Percentiles rank a stretch among this genome's conserved stretches.
phyloP scores from a whole-genome alignment of 176 grass and related monocot species.

The Hordeum marinum region DNA sequence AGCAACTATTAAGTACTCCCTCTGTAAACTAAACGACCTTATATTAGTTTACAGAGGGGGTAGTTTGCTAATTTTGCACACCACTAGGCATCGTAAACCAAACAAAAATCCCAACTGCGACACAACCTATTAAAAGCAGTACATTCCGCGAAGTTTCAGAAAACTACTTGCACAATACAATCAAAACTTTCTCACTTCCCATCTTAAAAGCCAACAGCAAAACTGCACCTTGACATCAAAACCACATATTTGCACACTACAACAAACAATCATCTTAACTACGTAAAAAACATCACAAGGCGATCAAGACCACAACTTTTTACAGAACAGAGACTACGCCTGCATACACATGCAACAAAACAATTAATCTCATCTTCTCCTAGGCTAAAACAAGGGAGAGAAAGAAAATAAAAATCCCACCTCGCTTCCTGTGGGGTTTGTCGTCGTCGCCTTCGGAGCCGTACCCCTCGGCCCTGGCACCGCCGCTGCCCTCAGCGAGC shows the following conservation, averaged over 20 bases:
- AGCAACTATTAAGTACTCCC: background rate
- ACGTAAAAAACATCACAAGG: background rate
- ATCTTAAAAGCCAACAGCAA: background rate
- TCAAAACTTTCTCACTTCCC: background rate
- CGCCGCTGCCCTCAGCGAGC: conserved; percentile 13
- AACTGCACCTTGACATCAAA: conserved; percentile 4
- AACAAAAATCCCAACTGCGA: background rate
- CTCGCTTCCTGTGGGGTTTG: conserved; percentile 35
- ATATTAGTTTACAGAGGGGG: too few relatives aligned
- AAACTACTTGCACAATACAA: background rate
- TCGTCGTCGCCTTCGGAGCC: conserved; percentile 42
- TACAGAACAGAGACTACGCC: background rate
- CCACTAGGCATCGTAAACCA: background rate
- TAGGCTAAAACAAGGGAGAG: background rate
- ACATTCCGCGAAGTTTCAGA: background rate
- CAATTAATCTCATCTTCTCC: background rate
- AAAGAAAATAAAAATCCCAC: conserved; percentile 4
- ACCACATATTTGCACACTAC: background rate
- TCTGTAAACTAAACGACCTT: too few relatives aligned
- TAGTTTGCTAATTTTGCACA: background rate
- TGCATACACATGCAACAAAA: background rate
- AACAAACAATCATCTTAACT: background rate
- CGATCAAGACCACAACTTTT: background rate
- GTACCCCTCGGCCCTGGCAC: conserved; percentile 50
- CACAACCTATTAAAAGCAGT: background rate